Base-by-base conservation (phyloP, 2,329 filamentous ascomycete genomes). In the Magnaporthales sp. region DNA sequence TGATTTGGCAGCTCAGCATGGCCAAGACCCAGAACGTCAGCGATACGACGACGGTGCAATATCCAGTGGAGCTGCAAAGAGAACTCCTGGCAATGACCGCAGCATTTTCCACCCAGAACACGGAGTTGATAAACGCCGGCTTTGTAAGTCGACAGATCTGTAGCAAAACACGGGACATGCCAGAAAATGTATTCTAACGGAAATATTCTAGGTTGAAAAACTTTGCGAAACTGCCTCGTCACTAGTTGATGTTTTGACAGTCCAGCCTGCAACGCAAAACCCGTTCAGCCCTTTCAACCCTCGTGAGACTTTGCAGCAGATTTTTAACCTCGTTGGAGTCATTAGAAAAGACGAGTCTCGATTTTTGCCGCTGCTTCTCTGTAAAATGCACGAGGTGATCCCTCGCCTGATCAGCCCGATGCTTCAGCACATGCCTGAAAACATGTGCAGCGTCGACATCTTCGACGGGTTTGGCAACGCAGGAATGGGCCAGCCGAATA, bases 321-420 rank as follows among this genome's bases (percentile, higher is more conserved):
- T 93, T 31, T 79, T 91, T 56, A 86, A 84, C 67, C 82, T 92
- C 9, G 81, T 93, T 2, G 87, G 88, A 1, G 81, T 86, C 9
- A 83, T 95, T 22, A 90, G 91, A n/a, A 89, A 86, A 67, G 91
- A 91, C 7, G 85, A 93, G 67, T 85, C 89, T 69, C 89, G 90
- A 65, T 95, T 92, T 74, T 80, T 94, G 15, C 91, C 91, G 2
- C 82, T 96, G 0, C 82, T 96, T 1, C 78, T 95, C 66, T 85
- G 84, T 74, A 95, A 94, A 78, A 84, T 94, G 54, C 84, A 89
- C 68, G 90, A 94, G 58, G 83, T 89, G 3, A 78, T 93, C 3
- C 89, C 90, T 8, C 81, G 82, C 15, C 79, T 89, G 19, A 80
- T 82, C 67, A 86, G 84, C 70, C 87, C 86, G 1, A 83, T 86